These are phyloP conservation scores for Luffa aegyptiaca DNA, from an alignment of 306 rosid species.

Conservation along the genomic window DNA sequence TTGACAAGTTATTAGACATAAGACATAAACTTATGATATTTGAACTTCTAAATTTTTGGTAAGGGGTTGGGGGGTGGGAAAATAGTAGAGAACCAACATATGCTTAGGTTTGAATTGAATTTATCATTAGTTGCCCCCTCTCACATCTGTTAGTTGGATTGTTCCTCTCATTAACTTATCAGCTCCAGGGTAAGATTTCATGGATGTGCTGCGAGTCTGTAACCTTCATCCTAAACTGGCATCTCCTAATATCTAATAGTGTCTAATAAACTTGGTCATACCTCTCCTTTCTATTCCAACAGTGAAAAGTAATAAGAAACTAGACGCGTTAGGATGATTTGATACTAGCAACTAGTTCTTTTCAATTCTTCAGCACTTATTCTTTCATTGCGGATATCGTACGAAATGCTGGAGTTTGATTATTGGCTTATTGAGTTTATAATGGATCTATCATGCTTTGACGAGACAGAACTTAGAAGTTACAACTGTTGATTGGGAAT, in stretches of 20 bases:
- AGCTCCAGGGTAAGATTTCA: neutral
- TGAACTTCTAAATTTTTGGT: neutral
- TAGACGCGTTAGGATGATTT: neutral
- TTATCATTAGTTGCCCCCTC: neutral
- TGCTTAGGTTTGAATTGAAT: neutral
- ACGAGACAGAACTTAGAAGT: neutral
- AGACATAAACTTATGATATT: neutral
- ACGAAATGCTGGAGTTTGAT: neutral
- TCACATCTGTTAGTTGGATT: neutral
- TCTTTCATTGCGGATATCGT: neutral
- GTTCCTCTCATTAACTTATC: neutral
- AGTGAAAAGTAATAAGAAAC: neutral
- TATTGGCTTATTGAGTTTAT: neutral
- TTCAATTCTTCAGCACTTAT: neutral
- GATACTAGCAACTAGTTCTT: neutral
- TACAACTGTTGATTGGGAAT: neutral
- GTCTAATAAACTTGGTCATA: neutral
- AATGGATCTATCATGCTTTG: neutral
- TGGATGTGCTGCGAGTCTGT: neutral
- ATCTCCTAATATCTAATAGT: neutral
- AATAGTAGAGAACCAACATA: neutral
- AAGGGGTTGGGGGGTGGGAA: neutral
- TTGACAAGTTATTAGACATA: neutral
- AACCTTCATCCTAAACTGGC: neutral
- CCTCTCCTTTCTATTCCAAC: neutral